Evolutionary conservation across 768 basidiomycete genomes (phyloP).

Genomic region (Sarcodon aspratus): DNA sequence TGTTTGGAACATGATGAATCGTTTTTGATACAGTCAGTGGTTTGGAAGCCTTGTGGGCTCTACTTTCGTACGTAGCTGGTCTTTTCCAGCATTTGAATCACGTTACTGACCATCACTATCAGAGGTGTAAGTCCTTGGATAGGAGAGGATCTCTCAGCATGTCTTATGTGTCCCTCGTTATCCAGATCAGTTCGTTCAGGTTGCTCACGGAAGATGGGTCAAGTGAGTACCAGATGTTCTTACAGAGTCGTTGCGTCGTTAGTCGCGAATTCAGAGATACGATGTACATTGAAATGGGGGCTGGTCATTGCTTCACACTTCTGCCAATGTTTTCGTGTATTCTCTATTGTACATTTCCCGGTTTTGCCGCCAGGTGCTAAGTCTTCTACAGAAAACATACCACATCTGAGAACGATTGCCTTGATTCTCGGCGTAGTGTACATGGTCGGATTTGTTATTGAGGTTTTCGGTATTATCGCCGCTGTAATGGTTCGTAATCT

Average conservation of each 20-base stretch:
- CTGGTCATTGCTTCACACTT: too few species aligned
- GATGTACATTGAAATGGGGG: too few species aligned
- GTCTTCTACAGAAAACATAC: neutral
- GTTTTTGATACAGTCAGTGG: neutral
- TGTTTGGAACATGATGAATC: neutral
- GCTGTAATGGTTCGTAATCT: conserved; percentile 28
- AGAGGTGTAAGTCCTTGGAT: neutral
- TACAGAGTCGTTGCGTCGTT: too few species aligned
- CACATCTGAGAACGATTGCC: conserved; percentile 24
- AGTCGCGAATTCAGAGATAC: too few species aligned
- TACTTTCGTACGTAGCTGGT: neutral
- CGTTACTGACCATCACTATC: neutral
- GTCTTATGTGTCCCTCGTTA: neutral
- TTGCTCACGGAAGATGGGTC: neutral
- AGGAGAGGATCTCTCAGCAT: neutral
- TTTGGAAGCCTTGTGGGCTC: neutral
- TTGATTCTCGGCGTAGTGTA: conserved; percentile 53
- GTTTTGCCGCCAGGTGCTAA: neutral
- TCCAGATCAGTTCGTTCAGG: neutral
- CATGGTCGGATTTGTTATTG: conserved; percentile 36
- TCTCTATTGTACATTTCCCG: neutral
- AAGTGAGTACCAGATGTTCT: neutral
- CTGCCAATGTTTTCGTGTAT: neutral
- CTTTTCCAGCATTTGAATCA: neutral
- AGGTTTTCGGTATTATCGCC: conserved; percentile 43